Conservation (phyloP, 306 rosid genomes). For the Mucuna pruriens region DNA sequence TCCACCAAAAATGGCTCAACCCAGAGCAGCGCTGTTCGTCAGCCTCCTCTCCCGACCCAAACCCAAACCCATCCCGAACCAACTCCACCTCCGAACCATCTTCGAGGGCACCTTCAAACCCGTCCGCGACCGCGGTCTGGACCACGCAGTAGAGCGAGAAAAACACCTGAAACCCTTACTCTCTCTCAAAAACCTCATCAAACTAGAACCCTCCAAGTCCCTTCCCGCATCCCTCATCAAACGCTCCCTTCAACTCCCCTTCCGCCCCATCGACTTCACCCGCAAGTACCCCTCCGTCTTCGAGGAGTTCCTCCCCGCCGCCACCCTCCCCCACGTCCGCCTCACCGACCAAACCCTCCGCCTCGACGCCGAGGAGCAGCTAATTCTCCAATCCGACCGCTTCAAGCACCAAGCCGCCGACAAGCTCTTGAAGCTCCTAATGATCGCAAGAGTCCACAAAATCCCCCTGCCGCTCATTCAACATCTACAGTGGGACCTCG, state of each 20-base stretch:
- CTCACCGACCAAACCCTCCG: conserved; percentile 55
- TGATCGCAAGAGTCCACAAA: conserved; percentile 62
- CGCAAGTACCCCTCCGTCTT: conserved; percentile 76
- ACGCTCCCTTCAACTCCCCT: conserved; percentile 57
- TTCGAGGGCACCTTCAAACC: conserved; percentile 50
- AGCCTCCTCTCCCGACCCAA: conserved; percentile 32
- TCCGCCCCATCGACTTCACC: conserved; percentile 68
- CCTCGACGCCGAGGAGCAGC: conserved; percentile 60
- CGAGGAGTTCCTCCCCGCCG: conserved; percentile 61
- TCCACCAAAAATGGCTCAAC: neutral
- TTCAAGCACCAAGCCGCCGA: conserved; percentile 67
- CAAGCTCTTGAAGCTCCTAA: conserved; percentile 66
- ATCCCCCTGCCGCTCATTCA: conserved; percentile 57
- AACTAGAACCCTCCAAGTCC: conserved; percentile 76
- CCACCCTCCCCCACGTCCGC: conserved; percentile 62
- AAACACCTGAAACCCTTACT: conserved; percentile 63
- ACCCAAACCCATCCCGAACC: conserved; percentile 18
- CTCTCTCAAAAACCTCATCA: conserved; percentile 63
- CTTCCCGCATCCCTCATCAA: conserved; percentile 64
- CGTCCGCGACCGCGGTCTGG: conserved; percentile 88
- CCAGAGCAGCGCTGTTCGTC: conserved; percentile 9
- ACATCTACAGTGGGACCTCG: conserved; percentile 73
- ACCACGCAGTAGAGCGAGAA: conserved; percentile 87
- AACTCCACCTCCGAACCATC: conserved; percentile 45
- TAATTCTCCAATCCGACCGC: conserved; percentile 49